A percentile compares a stretch with the other conserved stretches of the same genome.
These are phyloP conservation scores for Colletotrichum zoysiae DNA, from an alignment of 2,329 filamentous ascomycete species.

Conservation along the genomic window DNA sequence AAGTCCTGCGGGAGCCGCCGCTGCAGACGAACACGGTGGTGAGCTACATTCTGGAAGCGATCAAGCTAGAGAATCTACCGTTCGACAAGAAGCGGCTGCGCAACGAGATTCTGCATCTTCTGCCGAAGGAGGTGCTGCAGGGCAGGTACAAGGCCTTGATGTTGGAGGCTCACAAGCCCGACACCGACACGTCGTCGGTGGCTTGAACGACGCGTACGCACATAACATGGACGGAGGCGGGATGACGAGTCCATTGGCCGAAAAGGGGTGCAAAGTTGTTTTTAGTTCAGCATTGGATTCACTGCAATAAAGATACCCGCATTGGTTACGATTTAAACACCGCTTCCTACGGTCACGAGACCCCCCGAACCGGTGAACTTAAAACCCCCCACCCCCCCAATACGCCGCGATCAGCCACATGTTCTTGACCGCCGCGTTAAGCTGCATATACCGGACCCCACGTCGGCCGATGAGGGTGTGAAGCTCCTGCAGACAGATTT, in stretches of 20 bases:
- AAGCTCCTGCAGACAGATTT: not conserved
- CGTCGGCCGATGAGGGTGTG: constrained; percentile 1
- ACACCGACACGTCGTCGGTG: not conserved
- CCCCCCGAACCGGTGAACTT: too few species aligned
- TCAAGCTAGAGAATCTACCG: constrained; percentile 64
- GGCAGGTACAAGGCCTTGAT: constrained; percentile 49
- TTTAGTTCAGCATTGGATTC: constrained; percentile 18
- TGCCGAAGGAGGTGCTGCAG: constrained; percentile 46
- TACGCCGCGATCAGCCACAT: not conserved
- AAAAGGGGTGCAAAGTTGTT: not conserved
- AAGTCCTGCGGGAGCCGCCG: constrained; percentile 70
- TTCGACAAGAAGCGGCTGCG: constrained; percentile 61
- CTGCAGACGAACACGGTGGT: constrained; percentile 68
- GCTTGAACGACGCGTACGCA: not conserved
- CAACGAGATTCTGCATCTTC: constrained; percentile 56
- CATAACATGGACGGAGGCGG: not conserved
- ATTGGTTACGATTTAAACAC: constrained; percentile 10
- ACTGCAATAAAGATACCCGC: constrained; percentile 34
- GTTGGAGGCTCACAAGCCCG: constrained; percentile 39
- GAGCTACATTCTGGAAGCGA: constrained; percentile 69
- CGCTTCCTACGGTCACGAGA: not conserved
- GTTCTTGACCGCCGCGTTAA: not conserved
- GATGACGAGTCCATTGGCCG: constrained; percentile 4
- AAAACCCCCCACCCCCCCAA: not conserved
- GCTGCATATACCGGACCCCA: not conserved